phyloP scores from a whole-genome alignment of 148 eudicot genomes.

The Chenopodium quinoa region DNA sequence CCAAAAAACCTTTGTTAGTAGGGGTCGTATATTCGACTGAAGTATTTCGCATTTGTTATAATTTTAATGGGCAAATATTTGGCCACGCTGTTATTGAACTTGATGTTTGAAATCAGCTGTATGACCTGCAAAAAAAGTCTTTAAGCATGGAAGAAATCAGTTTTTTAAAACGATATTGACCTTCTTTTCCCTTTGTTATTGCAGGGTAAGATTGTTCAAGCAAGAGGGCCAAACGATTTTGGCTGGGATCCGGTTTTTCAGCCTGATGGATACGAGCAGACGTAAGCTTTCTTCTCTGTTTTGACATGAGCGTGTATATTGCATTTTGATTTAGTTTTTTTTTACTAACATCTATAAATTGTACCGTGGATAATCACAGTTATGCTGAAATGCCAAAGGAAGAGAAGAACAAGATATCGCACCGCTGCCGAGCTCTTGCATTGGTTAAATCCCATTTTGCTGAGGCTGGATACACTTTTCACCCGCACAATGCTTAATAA shows the following conservation, averaged over 20 bases:
- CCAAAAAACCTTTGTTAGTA: not conserved
- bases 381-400: conserved; percentile 96
- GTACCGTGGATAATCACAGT: conserved; percentile 25
- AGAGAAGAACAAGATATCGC: conserved; percentile 93
- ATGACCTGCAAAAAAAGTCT: not conserved
- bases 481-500: conserved; percentile 18
- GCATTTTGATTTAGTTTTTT: not conserved
- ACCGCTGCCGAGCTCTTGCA: conserved; percentile 72
- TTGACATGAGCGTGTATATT: not conserved
- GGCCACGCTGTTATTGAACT: not conserved
- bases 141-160: not conserved
- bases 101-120: not conserved
- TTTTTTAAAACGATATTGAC: not conserved
- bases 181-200: conserved; percentile 18
- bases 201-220: conserved; percentile 83
- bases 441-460: conserved; percentile 86
- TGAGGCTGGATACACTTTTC: conserved; percentile 65
- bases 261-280: conserved; percentile 82
- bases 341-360: too few relatives aligned
- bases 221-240: conserved; percentile 92
- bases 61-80: not conserved
- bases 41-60: not conserved
- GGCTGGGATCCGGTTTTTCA: conserved; percentile 97
- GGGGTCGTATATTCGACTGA: not conserved
- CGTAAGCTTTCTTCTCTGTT: conserved; percentile 42